A percentile compares a stretch with the other conserved stretches of the same genome.
These are phyloP conservation scores for Parastagonospora nodorum DNA, from an alignment of 2,329 filamentous ascomycete species.

Conservation along the genomic window DNA sequence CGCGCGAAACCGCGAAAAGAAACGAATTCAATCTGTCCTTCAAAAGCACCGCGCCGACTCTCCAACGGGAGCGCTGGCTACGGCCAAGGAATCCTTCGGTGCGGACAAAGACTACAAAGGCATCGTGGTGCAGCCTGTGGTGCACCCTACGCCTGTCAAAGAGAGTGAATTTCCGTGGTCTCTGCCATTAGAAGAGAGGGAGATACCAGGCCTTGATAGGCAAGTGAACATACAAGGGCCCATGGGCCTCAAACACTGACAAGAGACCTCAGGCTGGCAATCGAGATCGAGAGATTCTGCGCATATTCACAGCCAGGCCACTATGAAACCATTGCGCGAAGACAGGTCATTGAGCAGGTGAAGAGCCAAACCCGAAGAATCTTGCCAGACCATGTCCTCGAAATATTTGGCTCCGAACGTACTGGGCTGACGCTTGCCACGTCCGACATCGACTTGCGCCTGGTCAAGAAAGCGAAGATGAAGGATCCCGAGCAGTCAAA, in stretches of 20 bases:
- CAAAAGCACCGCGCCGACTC: too few species aligned
- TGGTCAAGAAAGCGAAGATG: constrained; percentile 20
- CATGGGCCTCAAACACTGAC: background rate
- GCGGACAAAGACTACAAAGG: constrained; percentile 19
- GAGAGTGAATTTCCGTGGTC: constrained; percentile 27
- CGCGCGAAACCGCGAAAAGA: too few species aligned
- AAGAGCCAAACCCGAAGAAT: constrained; percentile 15
- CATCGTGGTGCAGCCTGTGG: constrained; percentile 19
- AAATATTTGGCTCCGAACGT: constrained; percentile 59
- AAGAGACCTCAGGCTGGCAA: constrained; percentile 17
- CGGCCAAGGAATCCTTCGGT: too few species aligned
- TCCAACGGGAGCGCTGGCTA: too few species aligned
- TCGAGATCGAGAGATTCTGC: constrained; percentile 36
- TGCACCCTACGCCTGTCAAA: background rate
- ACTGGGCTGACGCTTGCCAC: constrained; percentile 58
- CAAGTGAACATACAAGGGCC: constrained; percentile 3
- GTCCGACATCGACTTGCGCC: constrained; percentile 61
- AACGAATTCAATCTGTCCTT: too few species aligned
- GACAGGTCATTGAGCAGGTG: constrained; percentile 40
- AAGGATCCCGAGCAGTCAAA: constrained; percentile 7
- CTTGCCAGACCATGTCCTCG: constrained; percentile 37
- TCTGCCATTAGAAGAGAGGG: background rate
- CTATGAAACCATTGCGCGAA: constrained; percentile 49
- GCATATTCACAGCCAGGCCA: constrained; percentile 44
- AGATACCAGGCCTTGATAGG: constrained; percentile 7